Conservation (phyloP, 495 filamentous ascomycete species). For the Xylaria cubensis region DNA sequence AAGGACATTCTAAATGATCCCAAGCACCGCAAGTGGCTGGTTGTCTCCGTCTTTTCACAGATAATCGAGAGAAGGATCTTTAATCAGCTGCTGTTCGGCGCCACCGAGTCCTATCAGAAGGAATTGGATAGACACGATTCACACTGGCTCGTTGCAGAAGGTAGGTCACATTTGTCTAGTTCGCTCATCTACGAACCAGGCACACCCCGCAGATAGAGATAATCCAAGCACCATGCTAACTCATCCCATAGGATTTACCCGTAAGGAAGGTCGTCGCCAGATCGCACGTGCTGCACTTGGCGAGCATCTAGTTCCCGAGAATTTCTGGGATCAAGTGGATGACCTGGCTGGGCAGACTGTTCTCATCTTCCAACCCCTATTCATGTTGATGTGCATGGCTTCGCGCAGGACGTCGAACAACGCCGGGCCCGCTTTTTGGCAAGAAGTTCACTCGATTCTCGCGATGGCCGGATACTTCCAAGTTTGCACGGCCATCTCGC, state of each 20-base stretch:
- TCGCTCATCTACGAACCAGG: background rate
- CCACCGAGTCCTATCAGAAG: constrained; percentile 29
- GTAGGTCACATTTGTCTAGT: constrained; percentile 36
- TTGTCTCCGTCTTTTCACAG: constrained; percentile 50
- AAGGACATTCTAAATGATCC: constrained; percentile 44
- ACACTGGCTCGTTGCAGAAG: constrained; percentile 45
- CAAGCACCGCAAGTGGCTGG: constrained; percentile 46
- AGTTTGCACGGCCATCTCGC: constrained; percentile 51
- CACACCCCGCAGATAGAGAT: background rate
- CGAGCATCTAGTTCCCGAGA: constrained; percentile 38
- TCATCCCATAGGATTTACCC: constrained; percentile 45
- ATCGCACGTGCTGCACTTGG: constrained; percentile 38
- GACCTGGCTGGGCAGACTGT: constrained; percentile 47
- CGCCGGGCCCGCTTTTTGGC: constrained; percentile 42
- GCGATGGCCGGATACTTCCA: constrained; percentile 52
- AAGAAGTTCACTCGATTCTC: constrained; percentile 54
- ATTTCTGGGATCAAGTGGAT: constrained; percentile 53
- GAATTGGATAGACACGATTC: constrained; percentile 47
- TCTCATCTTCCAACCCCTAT: constrained; percentile 49
- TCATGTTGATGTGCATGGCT: constrained; percentile 44
- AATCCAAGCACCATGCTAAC: constrained; percentile 15
- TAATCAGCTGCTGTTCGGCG: constrained; percentile 53
- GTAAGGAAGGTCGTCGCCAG: constrained; percentile 46
- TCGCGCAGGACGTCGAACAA: constrained; percentile 6
- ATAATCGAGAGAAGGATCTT: constrained; percentile 53